Evolutionary conservation across 23 red algal species (phyloP), one percentile per base, ranked within the genome.

Genomic region (Gracilaria vermiculophylla): DNA sequence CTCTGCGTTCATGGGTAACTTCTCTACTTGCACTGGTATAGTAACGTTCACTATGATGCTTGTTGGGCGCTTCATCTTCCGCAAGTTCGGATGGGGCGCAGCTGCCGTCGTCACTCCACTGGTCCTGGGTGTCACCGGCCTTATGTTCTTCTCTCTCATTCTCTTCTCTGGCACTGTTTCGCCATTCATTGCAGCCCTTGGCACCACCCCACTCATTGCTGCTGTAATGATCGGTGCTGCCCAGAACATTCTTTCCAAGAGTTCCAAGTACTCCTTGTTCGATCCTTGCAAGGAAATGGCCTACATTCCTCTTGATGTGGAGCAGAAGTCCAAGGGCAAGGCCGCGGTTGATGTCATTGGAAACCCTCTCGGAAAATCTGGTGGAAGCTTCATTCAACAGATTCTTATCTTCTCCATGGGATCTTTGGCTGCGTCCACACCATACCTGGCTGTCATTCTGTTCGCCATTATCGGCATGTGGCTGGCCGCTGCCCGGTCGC

Each of bases 231-330:
- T 98, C 45, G 96, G 96, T 58, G 96, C 96, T 11, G 96, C 92
- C 17, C 96, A 98, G 69, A 95, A 95, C 37, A 91, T 98, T 75
- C 72, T 94, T 36, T 93, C 92, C 3, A 95, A 98, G 86, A 83
- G 77, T 40, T 79, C 88, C 34, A 98, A 98, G 85, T 98, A 98
- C 48, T 92, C 92, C 14, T 56, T 95, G 78, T 98, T 98, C 62
- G 96, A 98, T 72, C 96, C 96, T 35, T 92, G 92, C 87, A 98
- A 98, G 88, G 96, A 98, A 84, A 98, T 98, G 96, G 88, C 92
- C 1, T 98, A 98, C 85, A 98, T 98, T 77, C 92, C 96, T 43
- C 75, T 98, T 42, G 96, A 98, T 73, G 92, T 83, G 10, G 92
- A 95, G 69, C 85, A 90, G 37, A 95, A 92, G 66, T 90, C 77